phyloP scores from a whole-genome alignment of 768 basidiomycete species.

The Tulasnella sp. region DNA sequence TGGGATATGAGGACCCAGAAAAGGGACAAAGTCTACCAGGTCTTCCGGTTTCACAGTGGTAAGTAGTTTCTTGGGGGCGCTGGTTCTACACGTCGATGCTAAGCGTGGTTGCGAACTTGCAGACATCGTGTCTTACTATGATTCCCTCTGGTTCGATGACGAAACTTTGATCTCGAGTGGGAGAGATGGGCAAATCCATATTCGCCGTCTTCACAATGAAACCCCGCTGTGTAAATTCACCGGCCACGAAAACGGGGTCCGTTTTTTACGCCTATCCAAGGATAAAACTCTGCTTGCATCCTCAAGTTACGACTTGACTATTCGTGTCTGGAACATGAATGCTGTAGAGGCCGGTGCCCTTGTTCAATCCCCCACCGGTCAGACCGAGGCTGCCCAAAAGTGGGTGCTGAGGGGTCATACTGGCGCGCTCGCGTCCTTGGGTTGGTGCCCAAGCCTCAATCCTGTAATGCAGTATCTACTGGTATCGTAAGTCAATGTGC shows the following conservation, averaged over 20 bases:
- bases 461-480: conserved; percentile 45
- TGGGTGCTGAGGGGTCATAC: conserved; percentile 54
- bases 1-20: conserved; percentile 64
- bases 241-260: conserved; percentile 69
- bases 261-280: conserved; percentile 63
- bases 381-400: conserved; percentile 28
- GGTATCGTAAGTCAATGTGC: conserved; percentile 50
- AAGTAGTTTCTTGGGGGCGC: conserved; percentile 20
- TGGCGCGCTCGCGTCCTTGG: conserved; percentile 54
- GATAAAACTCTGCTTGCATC: conserved; percentile 60
- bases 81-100: background rate
- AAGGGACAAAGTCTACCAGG: conserved; percentile 39
- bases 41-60: conserved; percentile 64
- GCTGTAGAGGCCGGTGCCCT: conserved; percentile 10
- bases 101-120: background rate
- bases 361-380: conserved; percentile 14
- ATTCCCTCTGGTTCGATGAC: conserved; percentile 71
- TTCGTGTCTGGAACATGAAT: conserved; percentile 65
- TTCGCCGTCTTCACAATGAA: conserved; percentile 49
- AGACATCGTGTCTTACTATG: conserved; percentile 77
- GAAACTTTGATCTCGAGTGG: conserved; percentile 65
- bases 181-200: conserved; percentile 53
- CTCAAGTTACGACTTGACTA: conserved; percentile 74
- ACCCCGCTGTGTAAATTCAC: conserved; percentile 56
- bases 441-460: conserved; percentile 56